Evolutionary conservation across 176 grass and related monocot genomes (phyloP).

Genomic region (Typha latifolia): DNA sequence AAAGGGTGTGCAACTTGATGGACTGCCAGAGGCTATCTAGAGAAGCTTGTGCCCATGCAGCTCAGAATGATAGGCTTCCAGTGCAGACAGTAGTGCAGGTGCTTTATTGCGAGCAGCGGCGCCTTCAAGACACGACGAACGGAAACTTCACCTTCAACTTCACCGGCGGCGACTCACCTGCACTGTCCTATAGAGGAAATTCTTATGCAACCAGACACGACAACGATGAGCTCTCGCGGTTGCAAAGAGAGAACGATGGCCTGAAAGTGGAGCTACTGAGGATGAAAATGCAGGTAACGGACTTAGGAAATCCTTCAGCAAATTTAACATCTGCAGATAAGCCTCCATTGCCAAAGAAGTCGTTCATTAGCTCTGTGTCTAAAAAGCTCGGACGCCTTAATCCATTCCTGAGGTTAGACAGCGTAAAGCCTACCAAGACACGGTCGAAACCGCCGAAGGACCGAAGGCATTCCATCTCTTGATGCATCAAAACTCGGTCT

Average conservation of each 20-base stretch:
- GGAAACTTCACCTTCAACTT: conserved; percentile 25
- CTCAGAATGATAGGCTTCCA: conserved; percentile 79
- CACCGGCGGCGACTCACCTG: conserved; percentile 35
- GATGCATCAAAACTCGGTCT: conserved; percentile 4
- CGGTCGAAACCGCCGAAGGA: conserved; percentile 48
- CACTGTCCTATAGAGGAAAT: conserved; percentile 27
- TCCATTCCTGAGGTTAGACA: conserved; percentile 46
- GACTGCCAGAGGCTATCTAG: conserved; percentile 79
- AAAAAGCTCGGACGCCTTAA: conserved; percentile 68
- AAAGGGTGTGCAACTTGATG: conserved; percentile 67
- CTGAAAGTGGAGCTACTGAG: conserved; percentile 62
- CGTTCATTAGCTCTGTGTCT: conserved; percentile 62
- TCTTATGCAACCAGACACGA: conserved; percentile 5
- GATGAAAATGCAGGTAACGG: conserved; percentile 48
- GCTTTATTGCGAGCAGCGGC: conserved; percentile 76
- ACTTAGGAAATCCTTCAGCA: not conserved
- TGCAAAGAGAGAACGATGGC: conserved; percentile 87
- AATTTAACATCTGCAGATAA: conserved; percentile 15
- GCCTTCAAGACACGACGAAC: conserved; percentile 30
- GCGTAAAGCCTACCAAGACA: conserved; percentile 22
- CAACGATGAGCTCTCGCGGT: conserved; percentile 46
- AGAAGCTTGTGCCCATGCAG: conserved; percentile 87
- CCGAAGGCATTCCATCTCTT: conserved; percentile 88
- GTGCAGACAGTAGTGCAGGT: conserved; percentile 83
- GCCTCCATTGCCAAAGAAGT: conserved; percentile 48